These are phyloP conservation scores for Pyropia yezoensis DNA, from an alignment of 23 red algal species.

Conservation along the genomic window DNA sequence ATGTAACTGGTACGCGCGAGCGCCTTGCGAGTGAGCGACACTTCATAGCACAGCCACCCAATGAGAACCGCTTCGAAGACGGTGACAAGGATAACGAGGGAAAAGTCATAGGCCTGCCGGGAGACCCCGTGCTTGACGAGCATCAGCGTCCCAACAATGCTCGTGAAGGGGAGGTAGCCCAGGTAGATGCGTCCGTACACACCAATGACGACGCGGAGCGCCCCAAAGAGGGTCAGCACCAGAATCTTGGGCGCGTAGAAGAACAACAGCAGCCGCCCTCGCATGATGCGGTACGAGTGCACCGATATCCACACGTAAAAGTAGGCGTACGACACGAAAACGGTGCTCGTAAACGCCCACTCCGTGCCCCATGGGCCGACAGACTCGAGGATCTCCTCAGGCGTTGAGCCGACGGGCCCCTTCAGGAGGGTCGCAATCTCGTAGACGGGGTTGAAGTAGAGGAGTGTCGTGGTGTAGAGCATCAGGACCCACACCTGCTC, in stretches of 20 bases:
- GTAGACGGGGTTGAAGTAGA: slow-evolving; percentile 55
- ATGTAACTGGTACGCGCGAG: slow-evolving; percentile 26
- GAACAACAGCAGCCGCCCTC: neutral
- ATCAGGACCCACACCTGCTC: slow-evolving; percentile 64
- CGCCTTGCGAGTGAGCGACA: slow-evolving; percentile 15
- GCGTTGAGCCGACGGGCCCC: slow-evolving; percentile 3
- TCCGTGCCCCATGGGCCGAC: slow-evolving; percentile 19
- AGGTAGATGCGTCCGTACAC: slow-evolving; percentile 23
- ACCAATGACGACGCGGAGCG: slow-evolving; percentile 19
- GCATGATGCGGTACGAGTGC: slow-evolving; percentile 12
- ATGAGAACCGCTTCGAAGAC: slow-evolving; percentile 21
- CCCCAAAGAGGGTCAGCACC: slow-evolving; percentile 13
- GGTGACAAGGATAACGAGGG: slow-evolving; percentile 13
- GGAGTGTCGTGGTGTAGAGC: slow-evolving; percentile 15
- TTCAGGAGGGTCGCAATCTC: slow-evolving; percentile 10
- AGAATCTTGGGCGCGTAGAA: slow-evolving; percentile 64
- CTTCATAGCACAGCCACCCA: slow-evolving; percentile 9
- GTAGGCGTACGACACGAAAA: slow-evolving; percentile 45
- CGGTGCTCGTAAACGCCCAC: slow-evolving; percentile 13
- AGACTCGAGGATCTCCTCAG: neutral
- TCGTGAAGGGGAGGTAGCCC: slow-evolving; percentile 32
- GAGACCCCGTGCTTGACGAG: slow-evolving; percentile 9
- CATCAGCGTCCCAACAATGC: slow-evolving; percentile 24
- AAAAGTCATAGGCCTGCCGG: slow-evolving; percentile 28
- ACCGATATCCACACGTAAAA: slow-evolving; percentile 34